Evolutionary conservation across 1,139 yeast species (phyloP).

Genomic region (Lodderomyces parapsilosis): DNA sequence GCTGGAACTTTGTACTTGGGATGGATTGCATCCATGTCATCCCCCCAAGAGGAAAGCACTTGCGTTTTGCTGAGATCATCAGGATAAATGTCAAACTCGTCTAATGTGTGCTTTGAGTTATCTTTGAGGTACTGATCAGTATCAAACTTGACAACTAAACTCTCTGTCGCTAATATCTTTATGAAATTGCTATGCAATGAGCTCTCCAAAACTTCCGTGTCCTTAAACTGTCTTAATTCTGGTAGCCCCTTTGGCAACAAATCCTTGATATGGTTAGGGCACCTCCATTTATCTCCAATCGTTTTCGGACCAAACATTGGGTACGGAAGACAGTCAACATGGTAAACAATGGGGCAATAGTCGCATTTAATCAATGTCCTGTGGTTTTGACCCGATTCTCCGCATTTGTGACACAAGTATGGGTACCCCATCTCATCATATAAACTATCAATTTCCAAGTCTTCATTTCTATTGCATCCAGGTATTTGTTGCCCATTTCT

Average conservation of each 20-base stretch:
- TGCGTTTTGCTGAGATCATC: not conserved
- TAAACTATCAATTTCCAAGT: constrained; percentile 62
- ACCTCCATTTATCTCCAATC: constrained; percentile 84
- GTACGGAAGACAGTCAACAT: constrained; percentile 79
- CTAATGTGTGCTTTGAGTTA: not conserved
- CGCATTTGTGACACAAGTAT: constrained; percentile 74
- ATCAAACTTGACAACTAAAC: constrained; percentile 66
- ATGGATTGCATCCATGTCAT: constrained; percentile 23
- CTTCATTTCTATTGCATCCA: constrained; percentile 40
- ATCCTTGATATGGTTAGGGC: constrained; percentile 82
- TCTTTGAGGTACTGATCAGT: constrained; percentile 24
- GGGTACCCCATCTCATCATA: constrained; percentile 67
- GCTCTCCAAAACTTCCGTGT: constrained; percentile 55
- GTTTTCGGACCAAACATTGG: constrained; percentile 77
- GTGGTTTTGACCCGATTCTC: constrained; percentile 59
- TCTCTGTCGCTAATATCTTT: constrained; percentile 42
- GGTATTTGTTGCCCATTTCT: constrained; percentile 40
- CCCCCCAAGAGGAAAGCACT: constrained; percentile 15
- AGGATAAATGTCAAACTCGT: not conserved
- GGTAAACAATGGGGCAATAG: constrained; percentile 87
- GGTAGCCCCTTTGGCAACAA: constrained; percentile 37
- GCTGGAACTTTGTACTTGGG: constrained; percentile 40
- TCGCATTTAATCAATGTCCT: constrained; percentile 72
- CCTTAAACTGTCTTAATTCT: constrained; percentile 50
- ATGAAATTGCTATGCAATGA: constrained; percentile 37